These are phyloP conservation scores for Vaccinium myrtillus DNA, from an alignment of 148 eudicot species.

Conservation along the genomic window DNA sequence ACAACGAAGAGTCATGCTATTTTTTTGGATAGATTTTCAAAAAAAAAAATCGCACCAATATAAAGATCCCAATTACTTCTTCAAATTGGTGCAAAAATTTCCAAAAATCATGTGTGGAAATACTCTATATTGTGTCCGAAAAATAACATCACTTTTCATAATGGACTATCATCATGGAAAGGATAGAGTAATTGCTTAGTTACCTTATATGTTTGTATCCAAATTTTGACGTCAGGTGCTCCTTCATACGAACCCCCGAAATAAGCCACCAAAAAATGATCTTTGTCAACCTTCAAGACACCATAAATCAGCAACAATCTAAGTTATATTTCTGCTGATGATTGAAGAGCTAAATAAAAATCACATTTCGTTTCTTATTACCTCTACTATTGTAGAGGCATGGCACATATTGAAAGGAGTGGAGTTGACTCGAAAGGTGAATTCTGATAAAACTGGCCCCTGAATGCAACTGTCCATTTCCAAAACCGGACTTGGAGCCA, in stretches of 20 bases:
- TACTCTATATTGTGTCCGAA: no score
- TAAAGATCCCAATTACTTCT: neutral
- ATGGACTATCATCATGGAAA: neutral
- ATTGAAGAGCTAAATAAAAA: neutral
- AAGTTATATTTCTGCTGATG: neutral
- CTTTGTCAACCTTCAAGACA: conserved; percentile 59
- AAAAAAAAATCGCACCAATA: neutral
- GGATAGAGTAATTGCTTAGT: neutral
- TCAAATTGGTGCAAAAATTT: neutral
- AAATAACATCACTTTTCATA: neutral
- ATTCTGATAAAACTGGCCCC: conserved; percentile 45
- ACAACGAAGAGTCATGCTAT: no score
- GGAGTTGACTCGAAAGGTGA: conserved; percentile 64
- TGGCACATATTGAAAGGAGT: conserved; percentile 76
- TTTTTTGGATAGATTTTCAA: no score
- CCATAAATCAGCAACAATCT: neutral
- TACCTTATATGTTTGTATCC: conserved; percentile 85
- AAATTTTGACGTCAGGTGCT: conserved; percentile 85
- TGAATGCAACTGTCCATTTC: conserved; percentile 27
- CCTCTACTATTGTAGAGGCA: conserved; percentile 96
- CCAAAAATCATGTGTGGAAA: neutral
- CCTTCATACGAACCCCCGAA: conserved; percentile 88
- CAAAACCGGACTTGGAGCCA: conserved; percentile 15
- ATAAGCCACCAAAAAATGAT: conserved; percentile 80
- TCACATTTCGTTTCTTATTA: conserved; percentile 8